Conservation (phyloP, 768 basidiomycete genomes). For the Leccinum fibrillosum region DNA sequence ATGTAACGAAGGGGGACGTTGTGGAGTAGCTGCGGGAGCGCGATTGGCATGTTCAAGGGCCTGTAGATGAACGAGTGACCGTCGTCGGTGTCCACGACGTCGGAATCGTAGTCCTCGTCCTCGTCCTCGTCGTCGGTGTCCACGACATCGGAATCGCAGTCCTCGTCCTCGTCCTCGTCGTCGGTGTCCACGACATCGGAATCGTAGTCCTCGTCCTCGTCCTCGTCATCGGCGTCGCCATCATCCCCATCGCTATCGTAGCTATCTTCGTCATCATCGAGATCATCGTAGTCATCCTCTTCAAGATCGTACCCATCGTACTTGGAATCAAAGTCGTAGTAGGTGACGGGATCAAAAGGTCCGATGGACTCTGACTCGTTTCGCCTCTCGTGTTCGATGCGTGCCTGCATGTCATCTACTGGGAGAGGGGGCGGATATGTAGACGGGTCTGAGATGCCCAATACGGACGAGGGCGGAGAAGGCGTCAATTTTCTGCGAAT, state of each 20-base stretch:
- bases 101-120: no score
- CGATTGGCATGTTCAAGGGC: not conserved
- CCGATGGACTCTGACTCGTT: not conserved
- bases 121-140: not conserved
- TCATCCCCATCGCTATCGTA: not conserved
- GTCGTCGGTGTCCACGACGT: no score
- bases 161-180: no score
- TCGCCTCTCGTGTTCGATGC: not conserved
- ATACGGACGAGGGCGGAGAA: constrained; percentile 5
- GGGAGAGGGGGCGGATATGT: not conserved
- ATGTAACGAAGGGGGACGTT: not conserved
- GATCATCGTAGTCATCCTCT: not conserved
- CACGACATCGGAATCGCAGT: no score
- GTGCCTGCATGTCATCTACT: not conserved
- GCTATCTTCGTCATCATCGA: not conserved
- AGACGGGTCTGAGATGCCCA: constrained; percentile 18
- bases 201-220: no score
- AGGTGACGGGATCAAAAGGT: not conserved
- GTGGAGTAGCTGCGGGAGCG: constrained; percentile 4
- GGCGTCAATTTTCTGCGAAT: not conserved
- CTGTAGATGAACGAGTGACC: not conserved
- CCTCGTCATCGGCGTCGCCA: not conserved
- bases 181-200: no score
- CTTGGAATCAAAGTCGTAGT: not conserved
- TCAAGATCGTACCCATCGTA: not conserved